Conservation (phyloP, 805 yeast genomes). For the Suhomyces sp. region DNA sequence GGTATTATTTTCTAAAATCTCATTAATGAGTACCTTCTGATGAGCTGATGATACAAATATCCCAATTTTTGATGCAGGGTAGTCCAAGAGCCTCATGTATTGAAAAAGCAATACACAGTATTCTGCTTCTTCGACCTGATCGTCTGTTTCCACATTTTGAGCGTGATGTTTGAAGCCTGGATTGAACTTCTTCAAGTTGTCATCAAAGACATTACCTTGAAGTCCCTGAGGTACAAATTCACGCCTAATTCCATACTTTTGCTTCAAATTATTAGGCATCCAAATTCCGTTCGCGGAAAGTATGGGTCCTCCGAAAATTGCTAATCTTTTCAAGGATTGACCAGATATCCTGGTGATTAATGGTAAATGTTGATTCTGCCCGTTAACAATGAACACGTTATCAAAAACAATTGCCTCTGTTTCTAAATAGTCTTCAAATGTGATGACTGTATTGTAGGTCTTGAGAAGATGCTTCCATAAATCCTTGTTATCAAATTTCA, state of each 20-base stretch:
- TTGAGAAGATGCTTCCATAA: conserved; percentile 10
- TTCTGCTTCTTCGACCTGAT: conserved; percentile 41
- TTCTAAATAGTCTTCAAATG: conserved; percentile 11
- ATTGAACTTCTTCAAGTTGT: conserved; percentile 4
- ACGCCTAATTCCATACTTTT: conserved; percentile 1
- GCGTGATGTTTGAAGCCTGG: conserved; percentile 11
- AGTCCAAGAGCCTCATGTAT: conserved; percentile 47
- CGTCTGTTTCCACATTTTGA: conserved; percentile 12
- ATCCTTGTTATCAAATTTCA: neutral
- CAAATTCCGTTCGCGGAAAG: no score
- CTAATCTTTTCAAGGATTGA: conserved; percentile 4
- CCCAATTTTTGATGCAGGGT: conserved; percentile 35
- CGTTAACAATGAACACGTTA: conserved; percentile 9
- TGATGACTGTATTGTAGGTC: conserved; percentile 9
- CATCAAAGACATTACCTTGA: neutral
- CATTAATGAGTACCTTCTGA: conserved; percentile 43
- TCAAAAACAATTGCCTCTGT: conserved; percentile 2
- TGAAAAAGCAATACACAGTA: conserved; percentile 44
- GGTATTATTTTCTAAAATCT: conserved; percentile 25
- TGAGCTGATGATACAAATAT: conserved; percentile 41
- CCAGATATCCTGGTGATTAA: conserved; percentile 4
- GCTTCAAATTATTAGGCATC: conserved; percentile 1
- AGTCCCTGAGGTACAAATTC: conserved; percentile 1
- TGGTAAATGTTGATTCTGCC: conserved; percentile 4
- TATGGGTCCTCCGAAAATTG: conserved; percentile 10